phyloP scores from a whole-genome alignment of 1,284 basidiomycete genomes.

The Stygiomarasmius scandens region DNA sequence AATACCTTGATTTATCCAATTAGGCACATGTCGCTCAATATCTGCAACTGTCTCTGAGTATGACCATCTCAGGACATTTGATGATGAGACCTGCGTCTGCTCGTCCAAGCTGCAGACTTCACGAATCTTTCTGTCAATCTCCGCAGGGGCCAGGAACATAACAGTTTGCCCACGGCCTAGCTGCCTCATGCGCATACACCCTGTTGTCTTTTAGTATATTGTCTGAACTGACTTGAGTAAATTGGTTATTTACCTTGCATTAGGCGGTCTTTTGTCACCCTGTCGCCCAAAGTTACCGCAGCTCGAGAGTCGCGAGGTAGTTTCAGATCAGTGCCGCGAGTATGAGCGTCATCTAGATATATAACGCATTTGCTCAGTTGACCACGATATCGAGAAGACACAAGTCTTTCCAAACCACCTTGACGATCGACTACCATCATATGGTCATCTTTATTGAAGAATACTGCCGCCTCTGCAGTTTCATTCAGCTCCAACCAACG shows the following conservation, averaged over 20 bases:
- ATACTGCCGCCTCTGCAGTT: conserved; percentile 41
- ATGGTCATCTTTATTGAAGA: conserved; percentile 48
- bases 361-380: conserved; percentile 39
- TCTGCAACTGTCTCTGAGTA: conserved; percentile 49
- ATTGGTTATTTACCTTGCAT: conserved; percentile 46
- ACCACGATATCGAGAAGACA: conserved; percentile 44
- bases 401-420: conserved; percentile 38
- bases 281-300: conserved; percentile 32
- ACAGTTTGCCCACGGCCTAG: conserved; percentile 37
- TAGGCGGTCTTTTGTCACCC: conserved; percentile 55
- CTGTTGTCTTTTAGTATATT: conserved; percentile 25
- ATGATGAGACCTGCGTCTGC: neutral
- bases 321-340: conserved; percentile 38
- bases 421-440: conserved; percentile 45
- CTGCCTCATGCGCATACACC: conserved; percentile 48
- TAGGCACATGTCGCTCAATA: conserved; percentile 40
- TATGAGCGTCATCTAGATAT: conserved; percentile 40
- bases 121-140: conserved; percentile 30
- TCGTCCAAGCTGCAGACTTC: neutral
- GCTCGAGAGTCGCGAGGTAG: conserved; percentile 31
- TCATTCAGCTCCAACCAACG: conserved; percentile 40
- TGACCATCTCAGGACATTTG: conserved; percentile 47
- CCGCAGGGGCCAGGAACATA: conserved; percentile 34
- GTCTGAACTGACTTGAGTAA: neutral
- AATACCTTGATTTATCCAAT: conserved; percentile 52